phyloP scores from a whole-genome alignment of 352 stramenopile genomes.

The Phytophthora litchii region DNA sequence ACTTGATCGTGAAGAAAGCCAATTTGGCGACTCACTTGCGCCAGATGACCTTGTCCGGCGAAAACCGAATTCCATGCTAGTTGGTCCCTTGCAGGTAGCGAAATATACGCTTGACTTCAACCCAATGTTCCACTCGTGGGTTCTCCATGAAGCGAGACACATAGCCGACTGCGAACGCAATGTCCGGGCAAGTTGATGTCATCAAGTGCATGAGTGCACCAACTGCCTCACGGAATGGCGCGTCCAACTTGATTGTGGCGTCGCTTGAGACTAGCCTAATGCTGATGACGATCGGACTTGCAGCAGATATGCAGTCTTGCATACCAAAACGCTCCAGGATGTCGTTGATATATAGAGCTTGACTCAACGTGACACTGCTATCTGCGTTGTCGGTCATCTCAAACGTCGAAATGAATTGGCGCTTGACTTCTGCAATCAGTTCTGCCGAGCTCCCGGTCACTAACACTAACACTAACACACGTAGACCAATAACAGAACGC shows the following conservation, averaged over 20 bases:
- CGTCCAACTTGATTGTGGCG: slow-evolving; percentile 10
- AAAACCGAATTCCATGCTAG: no score
- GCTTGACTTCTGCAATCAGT: slow-evolving; percentile 15
- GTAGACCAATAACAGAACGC: slow-evolving; percentile 18
- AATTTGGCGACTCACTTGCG: not conserved
- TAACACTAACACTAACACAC: slow-evolving; percentile 27
- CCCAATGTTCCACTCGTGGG: slow-evolving; percentile 21
- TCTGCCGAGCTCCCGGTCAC: slow-evolving; percentile 17
- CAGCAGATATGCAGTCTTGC: slow-evolving; percentile 16
- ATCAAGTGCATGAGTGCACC: slow-evolving; percentile 30
- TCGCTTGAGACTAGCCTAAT: slow-evolving; percentile 4
- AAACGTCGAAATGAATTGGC: slow-evolving; percentile 25
- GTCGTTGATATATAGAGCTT: slow-evolving; percentile 26
- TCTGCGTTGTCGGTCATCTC: slow-evolving; percentile 24
- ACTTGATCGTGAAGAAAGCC: not conserved
- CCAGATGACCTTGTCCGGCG: no score
- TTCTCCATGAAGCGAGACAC: slow-evolving; percentile 32
- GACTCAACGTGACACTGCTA: slow-evolving; percentile 22
- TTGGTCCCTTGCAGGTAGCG: no score
- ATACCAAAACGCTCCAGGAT: slow-evolving; percentile 35
- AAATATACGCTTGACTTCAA: not conserved
- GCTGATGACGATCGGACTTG: slow-evolving; percentile 15
- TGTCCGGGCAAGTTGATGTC: slow-evolving; percentile 23
- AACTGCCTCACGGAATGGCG: slow-evolving; percentile 21
- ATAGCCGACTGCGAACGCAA: slow-evolving; percentile 19